Percentiles rank a stretch among this genome's conserved stretches.
Evolutionary conservation across 2,329 filamentous ascomycete species (phyloP).

Genomic region (Fusarium concolor): DNA sequence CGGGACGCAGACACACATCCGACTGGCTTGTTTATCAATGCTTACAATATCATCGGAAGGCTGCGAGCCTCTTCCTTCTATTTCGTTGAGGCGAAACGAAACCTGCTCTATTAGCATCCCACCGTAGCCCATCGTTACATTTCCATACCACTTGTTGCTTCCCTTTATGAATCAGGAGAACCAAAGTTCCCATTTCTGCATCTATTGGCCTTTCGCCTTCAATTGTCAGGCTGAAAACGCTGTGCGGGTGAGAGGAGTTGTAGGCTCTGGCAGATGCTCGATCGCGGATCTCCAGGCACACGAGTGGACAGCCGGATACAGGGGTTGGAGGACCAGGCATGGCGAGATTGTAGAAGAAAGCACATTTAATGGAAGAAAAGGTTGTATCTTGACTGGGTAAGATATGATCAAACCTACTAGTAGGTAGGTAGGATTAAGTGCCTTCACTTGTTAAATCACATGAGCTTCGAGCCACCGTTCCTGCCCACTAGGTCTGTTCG

Average conservation of each 20-base stretch:
- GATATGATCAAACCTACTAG: not conserved
- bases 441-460: no score
- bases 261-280: slow-evolving; percentile 36
- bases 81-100: slow-evolving; percentile 48
- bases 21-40: slow-evolving; percentile 32
- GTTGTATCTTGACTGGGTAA: not conserved
- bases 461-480: no score
- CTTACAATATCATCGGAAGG: slow-evolving; percentile 34
- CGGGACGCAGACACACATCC: slow-evolving; percentile 45
- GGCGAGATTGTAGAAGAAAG: not conserved
- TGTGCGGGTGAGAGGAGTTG: slow-evolving; percentile 34
- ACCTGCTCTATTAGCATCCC: slow-evolving; percentile 39
- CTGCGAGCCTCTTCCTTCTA: slow-evolving; percentile 25
- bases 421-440: no score
- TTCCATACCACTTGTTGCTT: slow-evolving; percentile 43
- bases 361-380: not conserved
- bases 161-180: slow-evolving; percentile 46
- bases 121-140: not conserved
- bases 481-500: no score
- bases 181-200: slow-evolving; percentile 29
- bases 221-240: slow-evolving; percentile 46
- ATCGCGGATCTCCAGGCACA: slow-evolving; percentile 47
- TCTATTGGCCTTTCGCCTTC: slow-evolving; percentile 41
- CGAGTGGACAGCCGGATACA: slow-evolving; percentile 48
- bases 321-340: slow-evolving; percentile 49